Evolutionary conservation across 495 filamentous ascomycete species (phyloP), one percentile per base, ranked within the genome.

Genomic region (Parmelia sp.): DNA sequence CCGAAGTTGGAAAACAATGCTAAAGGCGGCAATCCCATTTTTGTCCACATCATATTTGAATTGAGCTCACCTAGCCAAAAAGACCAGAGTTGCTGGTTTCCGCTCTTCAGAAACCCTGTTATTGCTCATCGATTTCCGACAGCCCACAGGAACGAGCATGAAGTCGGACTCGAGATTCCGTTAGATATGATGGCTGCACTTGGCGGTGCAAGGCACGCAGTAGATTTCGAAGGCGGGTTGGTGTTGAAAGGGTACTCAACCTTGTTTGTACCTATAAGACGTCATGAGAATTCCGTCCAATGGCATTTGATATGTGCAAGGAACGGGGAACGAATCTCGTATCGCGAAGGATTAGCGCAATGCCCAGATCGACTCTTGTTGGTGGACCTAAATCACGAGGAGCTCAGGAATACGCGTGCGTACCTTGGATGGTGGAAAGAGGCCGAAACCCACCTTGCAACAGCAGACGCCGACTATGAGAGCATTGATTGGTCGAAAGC

Each of bases 171-270:
- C 19, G 69, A 73, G 25, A 58, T 69, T 11, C 65, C 65, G 6
- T 25, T 71, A 12, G 58, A 68, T 17, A 42, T 71, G 12, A 45
- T 73, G 60, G 67, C 69, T 23, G 67, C 44, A 2, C 61, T 73
- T 33, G 67, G 62, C 35, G 69, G 69, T 25, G 70, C 59, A 23
- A 61, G 64, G 10, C 68, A 73, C 57, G 62, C 60, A 1, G 49
- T 66, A 3, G 70, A 73, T 10, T 70, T 55, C 19, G 66, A 69
- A 36, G 71, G 65, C 3, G 68, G 65, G 1, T 49, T 71, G 11
- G 69, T 73, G 2, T 59, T 73, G 47, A 71, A 73, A 35, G 70
- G 69, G 14, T 68, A 66, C 37, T 73, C 70, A 1, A n/a, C 37
- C 6, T 63, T 71, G 58, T 65, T 71, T 37, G 61, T 73, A 19